Conservation (phyloP, 1,284 basidiomycete species). For the Cryptococcus deneoformans region DNA sequence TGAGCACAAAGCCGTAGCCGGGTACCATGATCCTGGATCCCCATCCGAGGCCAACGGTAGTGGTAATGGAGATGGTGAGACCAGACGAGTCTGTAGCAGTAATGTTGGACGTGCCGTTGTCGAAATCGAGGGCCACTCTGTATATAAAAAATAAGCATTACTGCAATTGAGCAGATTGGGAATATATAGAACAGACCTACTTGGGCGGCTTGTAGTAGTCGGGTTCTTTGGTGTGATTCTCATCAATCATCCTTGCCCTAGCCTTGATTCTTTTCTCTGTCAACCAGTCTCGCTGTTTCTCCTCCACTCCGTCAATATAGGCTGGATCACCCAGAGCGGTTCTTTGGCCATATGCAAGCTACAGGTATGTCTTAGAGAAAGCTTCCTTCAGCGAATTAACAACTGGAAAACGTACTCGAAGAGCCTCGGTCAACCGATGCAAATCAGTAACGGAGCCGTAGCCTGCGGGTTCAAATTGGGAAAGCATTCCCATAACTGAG, state of each 20-base stretch:
- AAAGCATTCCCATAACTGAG: constrained; percentile 33
- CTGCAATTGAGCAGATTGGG: background rate
- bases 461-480: constrained; percentile 14
- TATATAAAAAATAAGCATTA: too few species aligned
- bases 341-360: constrained; percentile 35
- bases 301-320: constrained; percentile 27
- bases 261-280: constrained; percentile 4
- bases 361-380: background rate
- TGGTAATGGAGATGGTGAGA: constrained; percentile 38
- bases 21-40: constrained; percentile 46
- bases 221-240: constrained; percentile 20
- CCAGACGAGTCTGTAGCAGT: constrained; percentile 38
- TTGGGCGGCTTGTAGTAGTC: constrained; percentile 32
- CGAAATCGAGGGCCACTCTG: too few species aligned
- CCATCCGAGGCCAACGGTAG: constrained; percentile 41
- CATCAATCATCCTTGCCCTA: constrained; percentile 21
- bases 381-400: background rate
- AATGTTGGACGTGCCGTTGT: constrained; percentile 41
- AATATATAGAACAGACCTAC: constrained; percentile 11
- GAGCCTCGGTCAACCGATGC: constrained; percentile 33
- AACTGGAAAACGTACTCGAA: constrained; percentile 12
- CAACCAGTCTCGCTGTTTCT: constrained; percentile 26
- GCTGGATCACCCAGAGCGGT: constrained; percentile 40
- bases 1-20: constrained; percentile 40
- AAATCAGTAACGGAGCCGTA: constrained; percentile 20